Evolutionary conservation across 306 rosid species (phyloP).

Genomic region (Vachellia pachyceras): DNA sequence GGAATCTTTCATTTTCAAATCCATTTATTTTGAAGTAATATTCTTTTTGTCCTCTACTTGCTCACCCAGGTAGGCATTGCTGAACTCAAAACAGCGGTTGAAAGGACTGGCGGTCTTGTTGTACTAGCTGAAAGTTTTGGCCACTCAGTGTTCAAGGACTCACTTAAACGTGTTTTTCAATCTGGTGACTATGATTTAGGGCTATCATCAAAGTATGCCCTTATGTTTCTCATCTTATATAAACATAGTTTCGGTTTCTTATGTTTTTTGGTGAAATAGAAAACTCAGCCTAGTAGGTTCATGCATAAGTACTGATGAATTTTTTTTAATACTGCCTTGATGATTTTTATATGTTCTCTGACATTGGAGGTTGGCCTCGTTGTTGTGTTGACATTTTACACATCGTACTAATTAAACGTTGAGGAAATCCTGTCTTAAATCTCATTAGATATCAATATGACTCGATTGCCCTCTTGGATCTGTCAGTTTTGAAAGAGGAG

Average conservation of each 20-base stretch:
- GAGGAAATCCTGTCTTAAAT: background rate
- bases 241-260: slow-evolving; percentile 3
- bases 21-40: slow-evolving; percentile 30
- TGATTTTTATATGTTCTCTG: background rate
- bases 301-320: background rate
- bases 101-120: slow-evolving; percentile 94
- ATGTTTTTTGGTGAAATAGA: slow-evolving; percentile 15
- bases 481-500: background rate
- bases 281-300: background rate
- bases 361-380: background rate
- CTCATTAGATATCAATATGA: background rate
- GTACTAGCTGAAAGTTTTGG: slow-evolving; percentile 99
- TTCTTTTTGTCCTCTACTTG: slow-evolving; percentile 30
- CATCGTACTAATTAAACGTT: background rate
- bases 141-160: slow-evolving; percentile 87
- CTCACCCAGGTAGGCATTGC: slow-evolving; percentile 89
- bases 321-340: background rate
- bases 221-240: slow-evolving; percentile 25
- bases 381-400: background rate
- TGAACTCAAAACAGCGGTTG: slow-evolving; percentile 93
- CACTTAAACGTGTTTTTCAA: slow-evolving; percentile 81
- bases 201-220: slow-evolving; percentile 84
- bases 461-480: background rate
- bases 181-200: slow-evolving; percentile 84
- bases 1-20: background rate